Evolutionary conservation across 768 basidiomycete species (phyloP).

Genomic region (Krasilnikovozyma curviuscula): DNA sequence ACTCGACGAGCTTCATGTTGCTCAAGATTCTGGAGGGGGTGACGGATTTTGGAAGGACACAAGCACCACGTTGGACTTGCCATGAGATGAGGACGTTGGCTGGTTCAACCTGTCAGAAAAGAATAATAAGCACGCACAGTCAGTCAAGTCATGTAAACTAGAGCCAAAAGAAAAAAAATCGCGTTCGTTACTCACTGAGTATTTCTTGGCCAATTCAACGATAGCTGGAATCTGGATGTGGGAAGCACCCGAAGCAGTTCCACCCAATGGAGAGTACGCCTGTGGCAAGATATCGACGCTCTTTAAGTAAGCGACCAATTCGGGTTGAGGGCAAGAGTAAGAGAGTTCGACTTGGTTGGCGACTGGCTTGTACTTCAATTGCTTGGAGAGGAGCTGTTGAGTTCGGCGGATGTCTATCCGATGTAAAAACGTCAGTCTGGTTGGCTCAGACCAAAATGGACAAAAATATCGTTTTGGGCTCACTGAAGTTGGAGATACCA

Average conservation of each 20-base stretch:
- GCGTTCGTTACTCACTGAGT: conserved; percentile 50
- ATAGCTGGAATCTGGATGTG: conserved; percentile 44
- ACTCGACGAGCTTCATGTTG: conserved; percentile 48
- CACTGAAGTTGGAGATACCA: conserved; percentile 56
- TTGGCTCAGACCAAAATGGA: neutral
- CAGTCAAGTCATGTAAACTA: too few species aligned
- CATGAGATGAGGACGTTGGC: conserved; percentile 58
- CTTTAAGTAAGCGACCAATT: conserved; percentile 54
- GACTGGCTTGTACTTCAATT: conserved; percentile 17
- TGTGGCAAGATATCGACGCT: conserved; percentile 46
- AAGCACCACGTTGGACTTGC: conserved; percentile 54
- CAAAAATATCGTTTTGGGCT: neutral
- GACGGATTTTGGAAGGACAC: conserved; percentile 59
- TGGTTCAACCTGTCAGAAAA: too few species aligned
- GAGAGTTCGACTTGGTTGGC: conserved; percentile 62
- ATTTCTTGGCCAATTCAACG: conserved; percentile 38
- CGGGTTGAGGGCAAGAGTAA: conserved; percentile 58
- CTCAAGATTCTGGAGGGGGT: conserved; percentile 46
- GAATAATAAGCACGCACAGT: too few species aligned
- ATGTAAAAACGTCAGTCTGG: too few species aligned
- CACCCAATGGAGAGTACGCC: conserved; percentile 60
- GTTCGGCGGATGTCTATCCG: conserved; percentile 40
- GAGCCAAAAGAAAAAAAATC: too few species aligned
- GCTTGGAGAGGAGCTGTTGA: conserved; percentile 15
- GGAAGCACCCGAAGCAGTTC: conserved; percentile 37